Evolutionary conservation across 495 filamentous ascomycete species (phyloP).

Genomic region (Cercophora scortea): DNA sequence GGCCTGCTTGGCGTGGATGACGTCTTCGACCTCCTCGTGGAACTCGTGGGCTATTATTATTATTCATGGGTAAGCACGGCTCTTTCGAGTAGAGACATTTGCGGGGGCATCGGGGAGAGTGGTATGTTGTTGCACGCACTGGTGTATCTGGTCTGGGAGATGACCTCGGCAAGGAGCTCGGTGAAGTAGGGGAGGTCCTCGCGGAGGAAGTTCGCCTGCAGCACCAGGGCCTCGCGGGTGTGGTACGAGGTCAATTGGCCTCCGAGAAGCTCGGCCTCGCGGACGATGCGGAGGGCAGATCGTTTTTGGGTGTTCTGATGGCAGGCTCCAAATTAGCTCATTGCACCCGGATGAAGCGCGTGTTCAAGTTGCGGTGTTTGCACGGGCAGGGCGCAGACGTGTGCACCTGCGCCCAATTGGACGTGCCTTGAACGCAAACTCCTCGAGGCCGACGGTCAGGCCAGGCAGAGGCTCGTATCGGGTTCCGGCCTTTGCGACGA

Average conservation of each 20-base stretch:
- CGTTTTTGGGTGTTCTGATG: slow-evolving; percentile 74
- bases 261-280: slow-evolving; percentile 91
- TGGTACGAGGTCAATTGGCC: slow-evolving; percentile 77
- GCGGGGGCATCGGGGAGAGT: neutral
- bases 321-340: slow-evolving; percentile 43
- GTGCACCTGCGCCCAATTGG: neutral
- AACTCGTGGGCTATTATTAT: slow-evolving; percentile 70
- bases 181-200: slow-evolving; percentile 96
- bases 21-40: slow-evolving; percentile 70
- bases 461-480: slow-evolving; percentile 86
- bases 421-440: slow-evolving; percentile 93
- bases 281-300: slow-evolving; percentile 80
- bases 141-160: slow-evolving; percentile 75
- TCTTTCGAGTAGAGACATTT: neutral
- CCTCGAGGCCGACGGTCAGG: slow-evolving; percentile 79
- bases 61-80: neutral
- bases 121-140: slow-evolving; percentile 44
- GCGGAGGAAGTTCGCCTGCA: slow-evolving; percentile 88
- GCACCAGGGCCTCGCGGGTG: slow-evolving; percentile 84
- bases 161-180: slow-evolving; percentile 88
- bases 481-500: slow-evolving; percentile 89
- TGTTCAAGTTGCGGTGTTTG: too few species aligned
- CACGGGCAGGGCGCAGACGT: too few species aligned
- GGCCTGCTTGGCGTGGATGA: slow-evolving; percentile 66
- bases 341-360: neutral